These are phyloP conservation scores for Pichia sp. DNA, from an alignment of 1,139 yeast species.

Conservation along the genomic window DNA sequence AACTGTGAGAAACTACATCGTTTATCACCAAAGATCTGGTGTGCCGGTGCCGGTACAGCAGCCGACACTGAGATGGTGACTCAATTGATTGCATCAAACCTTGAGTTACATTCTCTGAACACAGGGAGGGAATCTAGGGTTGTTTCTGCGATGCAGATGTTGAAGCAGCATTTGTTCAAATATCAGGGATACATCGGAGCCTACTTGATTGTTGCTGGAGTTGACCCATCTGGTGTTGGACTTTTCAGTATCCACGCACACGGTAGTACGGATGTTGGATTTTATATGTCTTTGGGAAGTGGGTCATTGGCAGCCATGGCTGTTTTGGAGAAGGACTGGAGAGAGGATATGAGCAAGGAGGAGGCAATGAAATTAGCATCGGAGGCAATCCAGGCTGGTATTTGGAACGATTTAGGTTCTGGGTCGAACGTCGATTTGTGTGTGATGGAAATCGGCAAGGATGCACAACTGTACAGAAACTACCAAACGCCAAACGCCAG, in stretches of 20 bases:
- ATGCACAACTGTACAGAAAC: constrained; percentile 79
- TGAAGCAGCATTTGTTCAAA: constrained; percentile 91
- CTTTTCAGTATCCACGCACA: constrained; percentile 93
- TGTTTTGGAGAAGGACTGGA: constrained; percentile 85
- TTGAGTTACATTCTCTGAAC: constrained; percentile 82
- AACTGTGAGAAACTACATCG: constrained; percentile 95
- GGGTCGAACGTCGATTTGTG: constrained; percentile 97
- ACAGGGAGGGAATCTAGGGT: constrained; percentile 88
- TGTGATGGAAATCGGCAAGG: constrained; percentile 90
- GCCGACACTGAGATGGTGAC: constrained; percentile 99
- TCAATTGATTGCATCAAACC: constrained; percentile 81
- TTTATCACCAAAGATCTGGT: constrained; percentile 92
- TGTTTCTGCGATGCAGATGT: constrained; percentile 85
- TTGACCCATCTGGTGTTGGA: constrained; percentile 94
- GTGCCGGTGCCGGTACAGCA: constrained; percentile 99
- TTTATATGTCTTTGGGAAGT: constrained; percentile 86
- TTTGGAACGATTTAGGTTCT: constrained; percentile 98
- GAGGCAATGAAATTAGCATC: constrained; percentile 88
- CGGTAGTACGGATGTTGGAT: constrained; percentile 95
- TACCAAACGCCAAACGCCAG: constrained; percentile 89
- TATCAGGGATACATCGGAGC: constrained; percentile 98
- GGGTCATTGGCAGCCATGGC: constrained; percentile 99
- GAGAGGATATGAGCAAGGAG: constrained; percentile 68
- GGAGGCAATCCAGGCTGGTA: constrained; percentile 95
- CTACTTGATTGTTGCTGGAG: constrained; percentile 93